These are phyloP conservation scores for Blastocystis sp. DNA, from an alignment of 352 stramenopile species.

Conservation along the genomic window DNA sequence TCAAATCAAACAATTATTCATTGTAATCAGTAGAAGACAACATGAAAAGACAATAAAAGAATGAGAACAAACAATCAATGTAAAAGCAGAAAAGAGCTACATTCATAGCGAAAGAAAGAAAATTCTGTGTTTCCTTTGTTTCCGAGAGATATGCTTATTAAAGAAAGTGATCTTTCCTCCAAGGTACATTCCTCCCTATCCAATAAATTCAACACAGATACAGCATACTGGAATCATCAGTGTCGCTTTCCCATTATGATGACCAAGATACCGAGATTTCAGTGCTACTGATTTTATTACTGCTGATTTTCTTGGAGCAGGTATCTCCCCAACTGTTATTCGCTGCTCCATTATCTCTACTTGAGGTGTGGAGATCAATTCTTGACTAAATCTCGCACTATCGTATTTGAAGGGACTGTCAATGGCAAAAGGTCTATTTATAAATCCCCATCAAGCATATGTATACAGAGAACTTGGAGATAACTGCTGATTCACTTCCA, in stretches of 20 bases:
- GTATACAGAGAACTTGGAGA: too few relatives aligned
- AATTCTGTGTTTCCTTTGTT: not conserved
- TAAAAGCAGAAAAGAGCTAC: not conserved
- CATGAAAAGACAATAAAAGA: not conserved
- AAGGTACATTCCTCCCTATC: conserved; percentile 33
- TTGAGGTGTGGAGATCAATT: too few relatives aligned
- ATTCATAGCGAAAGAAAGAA: conserved; percentile 13
- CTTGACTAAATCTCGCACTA: too few relatives aligned
- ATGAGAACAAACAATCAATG: not conserved
- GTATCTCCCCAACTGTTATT: too few relatives aligned
- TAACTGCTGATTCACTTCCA: too few relatives aligned
- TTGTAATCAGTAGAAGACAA: not conserved
- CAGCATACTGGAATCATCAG: not conserved
- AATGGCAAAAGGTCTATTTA: too few relatives aligned
- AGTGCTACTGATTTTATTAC: too few relatives aligned
- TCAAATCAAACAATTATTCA: not conserved
- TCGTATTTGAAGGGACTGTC: too few relatives aligned
- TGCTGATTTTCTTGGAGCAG: too few relatives aligned
- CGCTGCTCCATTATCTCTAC: too few relatives aligned
- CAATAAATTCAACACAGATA: not conserved
- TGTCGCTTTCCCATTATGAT: not conserved
- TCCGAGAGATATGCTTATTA: not conserved
- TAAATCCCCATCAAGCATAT: too few relatives aligned
- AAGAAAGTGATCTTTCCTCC: conserved; percentile 30
- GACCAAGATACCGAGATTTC: not conserved